Conservation (phyloP, 208 protist genomes). For the Spironucleus salmonicida region DNA sequence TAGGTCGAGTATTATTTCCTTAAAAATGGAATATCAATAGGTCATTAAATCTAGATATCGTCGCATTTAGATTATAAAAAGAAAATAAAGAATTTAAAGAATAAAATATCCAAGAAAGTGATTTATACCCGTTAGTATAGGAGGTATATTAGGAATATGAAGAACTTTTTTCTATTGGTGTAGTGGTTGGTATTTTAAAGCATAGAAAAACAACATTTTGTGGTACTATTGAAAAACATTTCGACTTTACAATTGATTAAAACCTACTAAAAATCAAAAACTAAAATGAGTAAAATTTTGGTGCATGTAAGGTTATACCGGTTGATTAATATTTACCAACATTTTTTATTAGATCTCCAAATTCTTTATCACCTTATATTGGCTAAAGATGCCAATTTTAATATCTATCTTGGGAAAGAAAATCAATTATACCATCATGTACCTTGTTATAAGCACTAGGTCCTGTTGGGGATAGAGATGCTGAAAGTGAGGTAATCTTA, state of each 20-base stretch:
- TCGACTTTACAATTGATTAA: constrained; percentile 31
- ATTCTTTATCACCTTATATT: constrained; percentile 43
- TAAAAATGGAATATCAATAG: constrained; percentile 31
- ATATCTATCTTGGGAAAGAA: constrained; percentile 71
- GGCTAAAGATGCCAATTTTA: constrained; percentile 72
- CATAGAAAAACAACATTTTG: constrained; percentile 34
- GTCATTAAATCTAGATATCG: constrained; percentile 38
- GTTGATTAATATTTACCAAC: not conserved
- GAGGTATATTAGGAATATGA: not conserved
- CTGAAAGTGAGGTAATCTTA: constrained; percentile 71
- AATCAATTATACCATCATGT: constrained; percentile 66
- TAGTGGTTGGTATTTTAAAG: not conserved
- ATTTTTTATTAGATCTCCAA: constrained; percentile 24
- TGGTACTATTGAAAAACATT: constrained; percentile 40
- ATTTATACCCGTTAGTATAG: too few species aligned
- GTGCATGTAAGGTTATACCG: constrained; percentile 20
- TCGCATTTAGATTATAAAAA: constrained; percentile 38
- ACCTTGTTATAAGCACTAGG: constrained; percentile 74
- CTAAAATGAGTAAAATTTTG: not conserved
- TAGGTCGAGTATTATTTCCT: constrained; percentile 4
- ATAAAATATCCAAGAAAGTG: not conserved
- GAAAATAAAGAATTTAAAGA: constrained; percentile 8
- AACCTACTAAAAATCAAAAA: not conserved
- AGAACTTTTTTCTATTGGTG: not conserved
- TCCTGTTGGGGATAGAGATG: constrained; percentile 69